Evolutionary conservation across 169 alveolate species (phyloP).

Genomic region (Babesia gibsoni): DNA sequence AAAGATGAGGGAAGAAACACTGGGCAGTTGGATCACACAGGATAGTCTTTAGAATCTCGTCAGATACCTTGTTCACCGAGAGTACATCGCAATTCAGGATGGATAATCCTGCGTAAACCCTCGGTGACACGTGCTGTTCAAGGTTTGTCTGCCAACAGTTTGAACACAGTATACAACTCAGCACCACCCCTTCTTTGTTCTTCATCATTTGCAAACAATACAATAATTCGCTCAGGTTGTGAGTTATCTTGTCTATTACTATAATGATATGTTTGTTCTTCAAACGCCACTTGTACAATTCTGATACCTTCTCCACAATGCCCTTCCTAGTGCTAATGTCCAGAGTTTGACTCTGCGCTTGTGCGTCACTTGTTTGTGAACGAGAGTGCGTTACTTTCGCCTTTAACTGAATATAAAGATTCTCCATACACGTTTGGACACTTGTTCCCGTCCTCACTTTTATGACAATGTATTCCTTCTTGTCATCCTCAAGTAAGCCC

Average conservation of each 20-base stretch:
- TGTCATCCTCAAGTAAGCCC: background rate
- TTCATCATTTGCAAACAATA: constrained; percentile 22
- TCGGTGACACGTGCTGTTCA: constrained; percentile 28
- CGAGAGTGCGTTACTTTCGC: background rate
- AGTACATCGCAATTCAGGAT: constrained; percentile 40
- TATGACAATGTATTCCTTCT: constrained; percentile 9
- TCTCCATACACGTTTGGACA: constrained; percentile 4
- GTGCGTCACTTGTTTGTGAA: background rate
- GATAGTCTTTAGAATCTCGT: constrained; percentile 34
- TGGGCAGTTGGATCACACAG: constrained; percentile 38
- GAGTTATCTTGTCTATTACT: constrained; percentile 29
- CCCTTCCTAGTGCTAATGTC: background rate
- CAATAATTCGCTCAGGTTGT: constrained; percentile 30
- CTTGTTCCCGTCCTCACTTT: background rate
- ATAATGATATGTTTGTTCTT: background rate
- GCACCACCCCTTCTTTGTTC: background rate
- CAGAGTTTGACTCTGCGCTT: background rate
- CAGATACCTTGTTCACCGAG: constrained; percentile 26
- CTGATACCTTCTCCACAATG: constrained; percentile 8
- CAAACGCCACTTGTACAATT: constrained; percentile 9
- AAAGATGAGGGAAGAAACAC: constrained; percentile 45
- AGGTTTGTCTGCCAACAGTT: constrained; percentile 39
- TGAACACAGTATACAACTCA: constrained; percentile 32
- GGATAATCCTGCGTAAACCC: constrained; percentile 24
- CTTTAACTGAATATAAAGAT: background rate